These are phyloP conservation scores for Serendipita sp. DNA, from an alignment of 768 basidiomycete genomes.

Conservation along the genomic window DNA sequence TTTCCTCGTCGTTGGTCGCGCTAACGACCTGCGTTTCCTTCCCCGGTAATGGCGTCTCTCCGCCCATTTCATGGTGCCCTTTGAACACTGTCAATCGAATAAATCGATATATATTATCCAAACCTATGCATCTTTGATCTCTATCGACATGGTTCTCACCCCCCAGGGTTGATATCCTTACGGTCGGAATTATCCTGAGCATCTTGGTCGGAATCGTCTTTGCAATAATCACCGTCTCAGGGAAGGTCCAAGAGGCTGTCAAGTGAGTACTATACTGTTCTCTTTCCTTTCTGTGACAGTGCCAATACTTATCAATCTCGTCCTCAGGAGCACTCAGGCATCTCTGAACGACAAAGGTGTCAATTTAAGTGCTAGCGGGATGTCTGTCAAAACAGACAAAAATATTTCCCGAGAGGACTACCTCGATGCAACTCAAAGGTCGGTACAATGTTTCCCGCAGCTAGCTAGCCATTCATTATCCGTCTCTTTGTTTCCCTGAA, in stretches of 20 bases:
- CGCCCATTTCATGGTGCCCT: no score
- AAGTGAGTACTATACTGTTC: not conserved
- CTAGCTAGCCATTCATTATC: not conserved
- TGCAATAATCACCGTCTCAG: not conserved
- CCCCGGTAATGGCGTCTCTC: no score
- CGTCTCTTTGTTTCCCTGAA: no score
- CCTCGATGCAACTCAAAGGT: conserved; percentile 61
- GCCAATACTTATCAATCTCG: not conserved
- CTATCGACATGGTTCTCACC: no score
- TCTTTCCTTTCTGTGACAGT: not conserved
- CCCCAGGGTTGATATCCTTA: not conserved
- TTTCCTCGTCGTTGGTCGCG: no score
- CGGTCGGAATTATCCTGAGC: conserved; percentile 1
- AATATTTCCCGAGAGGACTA: conserved; percentile 47
- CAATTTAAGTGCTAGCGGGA: conserved; percentile 38
- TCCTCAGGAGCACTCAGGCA: not conserved
- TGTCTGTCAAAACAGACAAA: conserved; percentile 47
- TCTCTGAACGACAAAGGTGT: conserved; percentile 37
- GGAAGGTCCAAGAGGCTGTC: not conserved
- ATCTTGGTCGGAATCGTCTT: conserved; percentile 3
- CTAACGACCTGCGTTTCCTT: no score
- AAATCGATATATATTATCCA: no score
- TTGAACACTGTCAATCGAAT: no score
- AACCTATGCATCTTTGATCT: not conserved
- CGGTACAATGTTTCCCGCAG: conserved; percentile 9